These are phyloP conservation scores for Venustampulla echinocandica DNA, from an alignment of 495 filamentous ascomycete genomes.

Conservation along the genomic window DNA sequence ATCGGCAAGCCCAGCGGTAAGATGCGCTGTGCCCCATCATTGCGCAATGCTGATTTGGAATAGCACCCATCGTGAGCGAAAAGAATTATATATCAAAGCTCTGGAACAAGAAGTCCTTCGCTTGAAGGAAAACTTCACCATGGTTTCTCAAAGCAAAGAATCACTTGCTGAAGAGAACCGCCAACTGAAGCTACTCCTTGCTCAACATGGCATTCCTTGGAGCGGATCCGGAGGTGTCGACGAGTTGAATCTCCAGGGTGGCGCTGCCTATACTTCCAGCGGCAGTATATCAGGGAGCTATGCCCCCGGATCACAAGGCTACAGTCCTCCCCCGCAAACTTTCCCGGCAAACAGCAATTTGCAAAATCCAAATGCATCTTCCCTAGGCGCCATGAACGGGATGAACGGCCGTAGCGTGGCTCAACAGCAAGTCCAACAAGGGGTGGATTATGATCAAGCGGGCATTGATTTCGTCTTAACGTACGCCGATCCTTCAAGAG, in stretches of 20 bases:
- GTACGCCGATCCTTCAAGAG: slow-evolving; percentile 61
- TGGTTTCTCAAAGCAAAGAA: slow-evolving; percentile 56
- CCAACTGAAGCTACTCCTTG: slow-evolving; percentile 64
- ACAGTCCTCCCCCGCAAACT: slow-evolving; percentile 28
- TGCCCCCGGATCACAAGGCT: slow-evolving; percentile 29
- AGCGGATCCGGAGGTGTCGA: slow-evolving; percentile 32
- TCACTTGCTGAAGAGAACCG: slow-evolving; percentile 64
- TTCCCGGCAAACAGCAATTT: slow-evolving; percentile 1
- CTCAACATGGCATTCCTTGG: slow-evolving; percentile 60
- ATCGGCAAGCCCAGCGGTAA: slow-evolving; percentile 92
- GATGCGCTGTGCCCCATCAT: not conserved
- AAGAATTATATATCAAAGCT: slow-evolving; percentile 90
- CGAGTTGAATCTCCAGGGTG: slow-evolving; percentile 32
- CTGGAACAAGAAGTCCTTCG: slow-evolving; percentile 84
- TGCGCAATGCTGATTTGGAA: slow-evolving; percentile 4
- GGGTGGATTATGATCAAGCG: slow-evolving; percentile 74
- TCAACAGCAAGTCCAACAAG: slow-evolving; percentile 31
- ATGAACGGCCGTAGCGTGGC: slow-evolving; percentile 23
- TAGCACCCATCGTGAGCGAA: slow-evolving; percentile 89
- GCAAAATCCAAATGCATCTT: slow-evolving; percentile 1
- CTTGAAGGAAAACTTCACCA: slow-evolving; percentile 52
- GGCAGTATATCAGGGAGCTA: slow-evolving; percentile 52
- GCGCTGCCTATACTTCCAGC: slow-evolving; percentile 41
- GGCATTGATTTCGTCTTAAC: slow-evolving; percentile 94
- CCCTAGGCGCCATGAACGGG: not conserved